Percentiles rank a stretch among this genome's conserved stretches.
Evolutionary conservation across 306 rosid genomes (phyloP).

Genomic region (Castanospermum australe): DNA sequence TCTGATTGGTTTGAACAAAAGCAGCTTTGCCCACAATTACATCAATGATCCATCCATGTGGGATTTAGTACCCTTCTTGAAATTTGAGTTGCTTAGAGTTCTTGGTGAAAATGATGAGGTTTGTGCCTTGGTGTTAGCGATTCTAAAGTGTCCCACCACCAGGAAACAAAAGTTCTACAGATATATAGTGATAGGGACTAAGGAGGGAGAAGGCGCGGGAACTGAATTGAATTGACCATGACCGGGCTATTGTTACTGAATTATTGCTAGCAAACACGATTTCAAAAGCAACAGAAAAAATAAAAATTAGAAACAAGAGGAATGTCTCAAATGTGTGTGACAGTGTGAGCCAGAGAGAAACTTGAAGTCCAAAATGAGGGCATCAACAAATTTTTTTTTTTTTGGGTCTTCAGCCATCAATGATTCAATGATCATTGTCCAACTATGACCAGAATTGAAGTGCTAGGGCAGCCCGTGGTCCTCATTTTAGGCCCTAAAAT

Average conservation of each 20-base stretch:
- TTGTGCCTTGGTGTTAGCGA: slow-evolving; percentile 28
- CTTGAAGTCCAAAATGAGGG: background rate
- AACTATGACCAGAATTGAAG: too few species aligned
- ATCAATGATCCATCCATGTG: slow-evolving; percentile 26
- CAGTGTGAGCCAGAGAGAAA: background rate
- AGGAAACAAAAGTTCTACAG: slow-evolving; percentile 14
- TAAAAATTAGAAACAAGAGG: background rate
- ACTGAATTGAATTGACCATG: background rate
- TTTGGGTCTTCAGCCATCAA: too few species aligned
- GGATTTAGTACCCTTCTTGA: slow-evolving; percentile 25
- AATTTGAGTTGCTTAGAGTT: slow-evolving; percentile 29
- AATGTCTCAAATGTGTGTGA: background rate
- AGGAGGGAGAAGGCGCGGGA: background rate
- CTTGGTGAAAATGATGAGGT: slow-evolving; percentile 35
- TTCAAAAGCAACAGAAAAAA: background rate
- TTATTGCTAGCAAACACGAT: background rate
- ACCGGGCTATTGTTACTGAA: background rate
- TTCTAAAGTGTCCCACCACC: slow-evolving; percentile 29
- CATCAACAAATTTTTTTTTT: too few species aligned
- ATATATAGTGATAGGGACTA: slow-evolving; percentile 9
- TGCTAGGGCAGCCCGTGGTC: too few species aligned
- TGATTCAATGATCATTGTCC: background rate
- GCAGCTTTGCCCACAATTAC: slow-evolving; percentile 2
- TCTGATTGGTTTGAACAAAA: slow-evolving; percentile 23
- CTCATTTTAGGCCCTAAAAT: too few species aligned